Conservation (phyloP, 2,329 filamentous ascomycete species). For the Acephala macrosclerotiorum region DNA sequence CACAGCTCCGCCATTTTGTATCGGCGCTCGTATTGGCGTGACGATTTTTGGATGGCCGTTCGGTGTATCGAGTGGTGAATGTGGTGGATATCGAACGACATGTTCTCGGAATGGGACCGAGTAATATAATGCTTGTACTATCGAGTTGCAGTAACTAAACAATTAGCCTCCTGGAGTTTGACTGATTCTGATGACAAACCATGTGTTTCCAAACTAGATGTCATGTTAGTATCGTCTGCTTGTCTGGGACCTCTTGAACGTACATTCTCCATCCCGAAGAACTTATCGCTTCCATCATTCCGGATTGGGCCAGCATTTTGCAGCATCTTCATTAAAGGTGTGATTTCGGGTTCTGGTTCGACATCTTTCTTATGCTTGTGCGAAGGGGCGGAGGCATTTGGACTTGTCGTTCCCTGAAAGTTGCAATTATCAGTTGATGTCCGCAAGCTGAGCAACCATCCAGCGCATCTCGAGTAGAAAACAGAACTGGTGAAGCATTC, state of each 20-base stretch:
- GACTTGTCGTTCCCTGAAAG: constrained; percentile 33
- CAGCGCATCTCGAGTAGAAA: neutral
- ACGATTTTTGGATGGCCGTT: constrained; percentile 66
- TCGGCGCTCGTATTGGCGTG: constrained; percentile 60
- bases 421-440: constrained; percentile 28
- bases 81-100: constrained; percentile 87
- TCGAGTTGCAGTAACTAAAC: constrained; percentile 94
- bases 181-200: constrained; percentile 60
- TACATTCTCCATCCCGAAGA: constrained; percentile 98
- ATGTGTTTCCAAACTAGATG: constrained; percentile 91
- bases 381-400: constrained; percentile 33
- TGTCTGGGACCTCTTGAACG: constrained; percentile 46
- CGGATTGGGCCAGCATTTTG: constrained; percentile 81
- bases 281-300: constrained; percentile 93
- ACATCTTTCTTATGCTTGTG: constrained; percentile 43
- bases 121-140: constrained; percentile 96
- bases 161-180: constrained; percentile 38
- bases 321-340: constrained; percentile 77
- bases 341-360: constrained; percentile 57
- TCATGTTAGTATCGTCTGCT: constrained; percentile 36
- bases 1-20: constrained; percentile 53
- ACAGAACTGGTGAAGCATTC: neutral
- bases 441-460: constrained; percentile 3
- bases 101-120: constrained; percentile 93
- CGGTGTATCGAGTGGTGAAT: constrained; percentile 73